Evolutionary conservation across 1,284 basidiomycete genomes (phyloP), one percentile per base, ranked within the genome.

Genomic region (Polyporus tsugae): DNA sequence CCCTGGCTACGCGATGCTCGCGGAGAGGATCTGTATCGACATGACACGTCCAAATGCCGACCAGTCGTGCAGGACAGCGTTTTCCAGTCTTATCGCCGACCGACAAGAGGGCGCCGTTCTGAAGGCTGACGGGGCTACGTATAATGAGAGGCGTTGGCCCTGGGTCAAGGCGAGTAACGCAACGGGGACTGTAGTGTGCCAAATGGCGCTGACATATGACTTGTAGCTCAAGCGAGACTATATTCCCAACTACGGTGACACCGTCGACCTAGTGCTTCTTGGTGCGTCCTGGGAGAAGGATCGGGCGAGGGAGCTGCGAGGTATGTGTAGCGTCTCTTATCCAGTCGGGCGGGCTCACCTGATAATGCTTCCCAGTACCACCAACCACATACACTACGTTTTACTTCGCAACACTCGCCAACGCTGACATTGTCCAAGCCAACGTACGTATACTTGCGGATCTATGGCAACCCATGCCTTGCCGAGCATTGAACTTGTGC

Each of bases 281-380:
- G 95, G 89, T 1, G 94, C 90, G 15, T 82, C 86, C 0, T 95
- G 94, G 93, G 91, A 94, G 69, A 90, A 89, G 73, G 86, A 92
- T 44, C 85, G 95, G 10, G 95, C 86, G 4, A 81, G 93, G 59
- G 90, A 92, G 65, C 82, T 97, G 2, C 79, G 91, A 77, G 94
- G 94, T 94, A 64, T 52, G 83, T 65, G 2, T 19, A 2, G 6
- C 10, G 25, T 6, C 7, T 25, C n/a, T 29, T 7, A 29, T 55
- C 1, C 39, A 25, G 35, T 25, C 6, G 2, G 7, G 13, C 22
- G 6, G 42, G 25, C 38, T 60, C n/a, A 42, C 13, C 22, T 17
- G 22, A 25, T 5, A 2, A 2, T 39, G 6, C 22, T 15, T 29
- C 6, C 36, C 6, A 95, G 94, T 95, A 5, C 82, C 91, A n/a